Evolutionary conservation across 176 grass and related monocot species (phyloP).

Genomic region (Alopecurus myosuroides): DNA sequence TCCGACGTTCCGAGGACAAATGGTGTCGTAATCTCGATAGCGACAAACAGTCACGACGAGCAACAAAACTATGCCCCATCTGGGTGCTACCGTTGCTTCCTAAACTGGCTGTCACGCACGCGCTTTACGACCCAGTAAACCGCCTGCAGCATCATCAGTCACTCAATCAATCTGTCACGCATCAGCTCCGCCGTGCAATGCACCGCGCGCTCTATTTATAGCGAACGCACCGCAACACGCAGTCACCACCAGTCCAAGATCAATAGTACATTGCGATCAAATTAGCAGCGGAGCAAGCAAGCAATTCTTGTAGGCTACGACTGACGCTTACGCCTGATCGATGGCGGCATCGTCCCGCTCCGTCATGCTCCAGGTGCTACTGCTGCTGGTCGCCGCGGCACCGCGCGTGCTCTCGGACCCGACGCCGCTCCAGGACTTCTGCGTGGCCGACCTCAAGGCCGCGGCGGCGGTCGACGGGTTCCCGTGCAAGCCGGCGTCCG

Average conservation of each 20-base stretch:
- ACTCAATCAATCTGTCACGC: neutral
- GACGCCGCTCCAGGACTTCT: conserved; percentile 46
- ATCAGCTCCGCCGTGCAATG: neutral
- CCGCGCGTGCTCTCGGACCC: conserved; percentile 9
- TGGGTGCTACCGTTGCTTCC: neutral
- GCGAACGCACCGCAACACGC: neutral
- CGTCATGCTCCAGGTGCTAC: neutral
- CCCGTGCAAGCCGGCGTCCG: conserved; percentile 36
- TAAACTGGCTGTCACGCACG: neutral
- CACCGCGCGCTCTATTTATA: neutral
- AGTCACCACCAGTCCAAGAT: neutral
- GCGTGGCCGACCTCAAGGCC: conserved; percentile 35
- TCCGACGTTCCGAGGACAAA: neutral
- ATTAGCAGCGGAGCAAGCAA: neutral
- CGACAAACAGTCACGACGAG: neutral
- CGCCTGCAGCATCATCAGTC: neutral
- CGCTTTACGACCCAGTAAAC: neutral
- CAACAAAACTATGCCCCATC: neutral
- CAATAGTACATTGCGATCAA: neutral
- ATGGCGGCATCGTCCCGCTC: conserved; percentile 8
- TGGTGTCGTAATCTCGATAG: neutral
- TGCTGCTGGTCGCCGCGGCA: neutral
- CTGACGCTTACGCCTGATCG: neutral
- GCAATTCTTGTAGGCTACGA: neutral
- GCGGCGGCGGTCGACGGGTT: conserved; percentile 25